Percentiles rank a stretch among this genome's conserved stretches.
Conservation (phyloP, 2,329 filamentous ascomycete species). For the Paracorniculantispora psalliotae region DNA sequence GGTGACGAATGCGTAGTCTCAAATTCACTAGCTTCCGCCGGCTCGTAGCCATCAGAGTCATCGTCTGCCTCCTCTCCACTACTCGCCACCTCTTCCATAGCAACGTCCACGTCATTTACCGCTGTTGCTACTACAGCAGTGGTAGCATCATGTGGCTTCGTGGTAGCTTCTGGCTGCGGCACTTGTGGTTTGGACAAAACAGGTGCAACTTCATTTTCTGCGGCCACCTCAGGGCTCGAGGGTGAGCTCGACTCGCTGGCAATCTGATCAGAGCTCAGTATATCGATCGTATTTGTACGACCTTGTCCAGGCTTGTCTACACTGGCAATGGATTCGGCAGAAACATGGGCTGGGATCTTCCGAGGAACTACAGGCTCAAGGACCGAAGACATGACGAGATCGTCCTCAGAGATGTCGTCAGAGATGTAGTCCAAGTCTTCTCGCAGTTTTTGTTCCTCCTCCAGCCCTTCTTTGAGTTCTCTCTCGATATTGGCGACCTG, state of each 20-base stretch:
- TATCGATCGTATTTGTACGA: neutral
- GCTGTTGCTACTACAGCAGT: neutral
- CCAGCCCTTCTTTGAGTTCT: slow-evolving; percentile 38
- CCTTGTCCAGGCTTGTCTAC: neutral
- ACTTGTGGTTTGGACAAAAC: neutral
- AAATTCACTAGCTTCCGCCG: slow-evolving; percentile 37
- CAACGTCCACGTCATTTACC: slow-evolving; percentile 14
- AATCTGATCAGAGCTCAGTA: slow-evolving; percentile 10
- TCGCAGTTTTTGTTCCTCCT: slow-evolving; percentile 30
- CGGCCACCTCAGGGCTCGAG: neutral
- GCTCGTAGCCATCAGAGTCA: slow-evolving; percentile 51
- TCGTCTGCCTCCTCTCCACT: slow-evolving; percentile 18
- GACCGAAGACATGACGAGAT: neutral
- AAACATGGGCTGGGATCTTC: neutral
- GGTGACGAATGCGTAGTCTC: slow-evolving; percentile 15
- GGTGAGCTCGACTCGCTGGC: slow-evolving; percentile 5
- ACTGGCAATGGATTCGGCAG: neutral
- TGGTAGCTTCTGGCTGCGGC: neutral
- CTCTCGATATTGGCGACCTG: slow-evolving; percentile 44
- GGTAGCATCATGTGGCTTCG: neutral
- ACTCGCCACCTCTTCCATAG: slow-evolving; percentile 14
- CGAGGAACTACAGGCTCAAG: neutral
- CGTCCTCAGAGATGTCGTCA: slow-evolving; percentile 11
- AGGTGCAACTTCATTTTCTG: neutral
- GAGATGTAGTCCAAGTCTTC: slow-evolving; percentile 21